Conservation (phyloP, 176 grass and related monocot genomes). For the Microstegium vimineum region DNA sequence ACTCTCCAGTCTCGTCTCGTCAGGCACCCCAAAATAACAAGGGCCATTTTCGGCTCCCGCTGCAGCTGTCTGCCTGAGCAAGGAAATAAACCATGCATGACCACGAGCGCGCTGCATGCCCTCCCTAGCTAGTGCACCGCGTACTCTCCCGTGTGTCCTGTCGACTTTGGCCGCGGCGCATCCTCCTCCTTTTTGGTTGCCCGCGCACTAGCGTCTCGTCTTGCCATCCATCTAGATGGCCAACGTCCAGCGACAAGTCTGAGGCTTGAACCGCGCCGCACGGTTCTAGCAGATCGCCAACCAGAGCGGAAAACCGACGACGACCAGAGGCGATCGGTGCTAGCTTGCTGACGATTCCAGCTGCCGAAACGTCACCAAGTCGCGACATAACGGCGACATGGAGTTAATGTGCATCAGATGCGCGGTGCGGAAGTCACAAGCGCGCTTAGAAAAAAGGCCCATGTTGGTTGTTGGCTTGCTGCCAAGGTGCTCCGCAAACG, state of each 20-base stretch:
- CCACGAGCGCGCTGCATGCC: too few relatives aligned
- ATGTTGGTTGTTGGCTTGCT: too few relatives aligned
- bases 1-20: neutral
- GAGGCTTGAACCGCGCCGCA: too few relatives aligned
- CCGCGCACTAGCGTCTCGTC: neutral
- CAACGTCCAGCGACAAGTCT: neutral
- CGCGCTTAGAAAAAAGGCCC: neutral
- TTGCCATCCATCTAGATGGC: neutral
- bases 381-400: neutral
- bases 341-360: neutral
- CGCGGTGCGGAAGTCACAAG: too few relatives aligned
- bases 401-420: too few relatives aligned
- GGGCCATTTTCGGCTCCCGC: neutral
- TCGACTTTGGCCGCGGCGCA: neutral
- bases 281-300: neutral
- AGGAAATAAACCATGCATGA: neutral
- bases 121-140: neutral
- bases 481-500: neutral
- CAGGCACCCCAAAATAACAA: neutral
- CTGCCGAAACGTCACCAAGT: neutral
- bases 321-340: neutral
- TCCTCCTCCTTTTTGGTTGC: too few relatives aligned
- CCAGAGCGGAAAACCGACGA: too few relatives aligned
- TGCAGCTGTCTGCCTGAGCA: neutral
- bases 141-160: neutral